A percentile compares a stretch with the other conserved stretches of the same genome.
Conservation (phyloP, 805 yeast species). For the Candida nonsorbophila region DNA sequence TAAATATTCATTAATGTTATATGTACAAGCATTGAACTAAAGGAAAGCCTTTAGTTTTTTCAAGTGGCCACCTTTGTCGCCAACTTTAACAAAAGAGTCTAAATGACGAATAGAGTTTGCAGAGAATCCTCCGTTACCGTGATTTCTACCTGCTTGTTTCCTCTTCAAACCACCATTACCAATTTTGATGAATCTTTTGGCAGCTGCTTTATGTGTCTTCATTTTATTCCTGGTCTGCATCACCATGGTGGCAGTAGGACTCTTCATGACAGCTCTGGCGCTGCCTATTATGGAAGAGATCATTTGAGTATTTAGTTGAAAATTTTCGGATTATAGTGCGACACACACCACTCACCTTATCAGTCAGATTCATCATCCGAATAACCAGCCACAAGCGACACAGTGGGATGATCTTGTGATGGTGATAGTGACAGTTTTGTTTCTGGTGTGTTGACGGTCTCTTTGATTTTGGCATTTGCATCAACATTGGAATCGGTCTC, state of each 20-base stretch:
- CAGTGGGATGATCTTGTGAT: background rate
- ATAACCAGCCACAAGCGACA: slow-evolving; percentile 2
- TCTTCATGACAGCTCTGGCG: background rate
- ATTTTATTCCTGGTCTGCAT: slow-evolving; percentile 42
- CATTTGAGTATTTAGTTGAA: background rate
- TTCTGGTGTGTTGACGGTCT: no score
- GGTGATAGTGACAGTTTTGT: slow-evolving; percentile 1
- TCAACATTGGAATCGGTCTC: background rate
- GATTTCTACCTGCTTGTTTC: slow-evolving; percentile 76
- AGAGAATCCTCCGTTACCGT: slow-evolving; percentile 90
- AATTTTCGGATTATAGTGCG: background rate
- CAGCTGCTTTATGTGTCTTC: slow-evolving; percentile 84
- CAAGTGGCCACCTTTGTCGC: slow-evolving; percentile 47
- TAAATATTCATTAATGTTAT: background rate
- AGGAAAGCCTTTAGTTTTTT: slow-evolving; percentile 46
- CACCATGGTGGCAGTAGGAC: slow-evolving; percentile 9
- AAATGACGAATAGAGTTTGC: slow-evolving; percentile 52
- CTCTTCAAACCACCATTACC: slow-evolving; percentile 59
- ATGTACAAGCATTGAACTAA: slow-evolving; percentile 1
- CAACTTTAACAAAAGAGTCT: slow-evolving; percentile 54
- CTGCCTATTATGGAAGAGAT: background rate
- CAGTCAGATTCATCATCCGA: slow-evolving; percentile 4
- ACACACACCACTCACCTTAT: background rate
- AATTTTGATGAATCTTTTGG: slow-evolving; percentile 78
- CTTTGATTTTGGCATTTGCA: background rate